Evolutionary conservation across 2,329 filamentous ascomycete species (phyloP).

Genomic region (Pseudogymnoascus sp.): DNA sequence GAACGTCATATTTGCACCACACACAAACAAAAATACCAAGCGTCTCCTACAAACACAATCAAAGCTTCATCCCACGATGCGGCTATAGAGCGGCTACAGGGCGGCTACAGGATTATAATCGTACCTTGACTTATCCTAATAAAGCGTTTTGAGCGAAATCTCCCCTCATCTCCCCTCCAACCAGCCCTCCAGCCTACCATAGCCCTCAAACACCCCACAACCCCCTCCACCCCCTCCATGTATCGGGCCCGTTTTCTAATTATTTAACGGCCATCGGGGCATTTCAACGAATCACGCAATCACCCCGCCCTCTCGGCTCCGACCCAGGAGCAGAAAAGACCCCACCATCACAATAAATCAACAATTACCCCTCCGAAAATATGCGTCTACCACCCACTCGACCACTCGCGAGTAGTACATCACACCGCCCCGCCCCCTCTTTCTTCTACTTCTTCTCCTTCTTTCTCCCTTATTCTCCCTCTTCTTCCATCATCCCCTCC

Average conservation of each 20-base stretch:
- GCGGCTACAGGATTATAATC: background rate
- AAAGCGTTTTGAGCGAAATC: background rate
- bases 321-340: background rate
- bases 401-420: constrained; percentile 10
- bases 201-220: background rate
- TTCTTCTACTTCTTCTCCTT: constrained; percentile 12
- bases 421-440: constrained; percentile 11
- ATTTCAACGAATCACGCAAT: background rate
- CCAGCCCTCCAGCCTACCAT: background rate
- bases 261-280: constrained; percentile 5
- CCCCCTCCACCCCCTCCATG: background rate
- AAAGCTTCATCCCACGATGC: background rate
- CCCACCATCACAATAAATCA: constrained; percentile 1
- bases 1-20: background rate
- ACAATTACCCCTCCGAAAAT: constrained; percentile 5
- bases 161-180: background rate
- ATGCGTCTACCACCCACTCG: background rate
- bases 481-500: constrained; percentile 11
- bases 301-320: constrained; percentile 2
- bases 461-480: constrained; percentile 13
- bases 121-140: background rate
- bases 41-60: background rate
- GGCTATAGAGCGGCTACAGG: background rate
- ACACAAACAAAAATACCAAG: background rate
- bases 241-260: background rate